Evolutionary conservation across 2,329 filamentous ascomycete genomes (phyloP).

Genomic region (Arthrocladium fulminans): DNA sequence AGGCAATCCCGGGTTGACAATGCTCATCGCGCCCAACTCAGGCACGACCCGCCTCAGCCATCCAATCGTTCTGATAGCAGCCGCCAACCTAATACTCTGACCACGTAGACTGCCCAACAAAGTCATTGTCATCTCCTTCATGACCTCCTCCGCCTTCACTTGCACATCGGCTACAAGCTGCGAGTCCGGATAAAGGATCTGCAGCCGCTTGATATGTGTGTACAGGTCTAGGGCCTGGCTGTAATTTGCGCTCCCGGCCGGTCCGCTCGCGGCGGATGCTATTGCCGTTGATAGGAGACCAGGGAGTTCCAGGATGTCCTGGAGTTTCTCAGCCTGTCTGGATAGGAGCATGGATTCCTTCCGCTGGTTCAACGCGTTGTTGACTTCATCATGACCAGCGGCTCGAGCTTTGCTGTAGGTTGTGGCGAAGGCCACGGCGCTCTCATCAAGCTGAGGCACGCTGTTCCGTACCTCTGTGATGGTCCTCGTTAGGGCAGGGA

Average conservation of each 20-base stretch:
- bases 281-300: conserved; percentile 69
- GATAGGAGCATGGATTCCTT: conserved; percentile 73
- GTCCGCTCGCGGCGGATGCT: conserved; percentile 32
- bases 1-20: not conserved
- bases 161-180: conserved; percentile 64
- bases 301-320: conserved; percentile 85
- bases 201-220: conserved; percentile 81
- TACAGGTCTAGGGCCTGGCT: conserved; percentile 83
- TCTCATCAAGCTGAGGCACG: conserved; percentile 69
- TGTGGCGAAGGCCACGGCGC: conserved; percentile 69
- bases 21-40: conserved; percentile 50
- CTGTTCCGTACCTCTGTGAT: conserved; percentile 59
- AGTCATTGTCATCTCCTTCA: conserved; percentile 76
- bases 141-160: conserved; percentile 71
- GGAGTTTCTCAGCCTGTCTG: conserved; percentile 78
- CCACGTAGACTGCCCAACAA: conserved; percentile 68
- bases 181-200: conserved; percentile 73
- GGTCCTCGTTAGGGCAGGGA: conserved; percentile 61
- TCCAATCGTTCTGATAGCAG: conserved; percentile 80
- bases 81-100: conserved; percentile 68
- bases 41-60: conserved; percentile 83
- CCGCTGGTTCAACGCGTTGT: conserved; percentile 60
- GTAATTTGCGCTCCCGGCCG: conserved; percentile 57
- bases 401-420: conserved; percentile 62
- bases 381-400: conserved; percentile 36